Conservation (phyloP, 2,329 filamentous ascomycete genomes). For the Talaromyces sp. region DNA sequence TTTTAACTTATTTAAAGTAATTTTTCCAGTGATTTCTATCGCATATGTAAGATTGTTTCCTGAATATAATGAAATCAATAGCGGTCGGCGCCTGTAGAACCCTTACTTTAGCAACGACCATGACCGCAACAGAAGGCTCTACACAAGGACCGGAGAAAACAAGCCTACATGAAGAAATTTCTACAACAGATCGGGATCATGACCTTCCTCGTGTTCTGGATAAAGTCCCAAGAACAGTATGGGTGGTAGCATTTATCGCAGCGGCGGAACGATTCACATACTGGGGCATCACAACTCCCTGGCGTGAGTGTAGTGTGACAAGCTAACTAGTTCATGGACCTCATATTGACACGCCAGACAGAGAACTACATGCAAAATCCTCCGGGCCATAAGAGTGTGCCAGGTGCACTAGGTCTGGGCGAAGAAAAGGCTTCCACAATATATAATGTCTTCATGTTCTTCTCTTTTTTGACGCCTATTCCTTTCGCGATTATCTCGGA, state of each 20-base stretch:
- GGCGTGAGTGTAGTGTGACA: background rate
- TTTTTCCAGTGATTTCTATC: too few relatives aligned
- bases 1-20: too few relatives aligned
- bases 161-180: too few relatives aligned
- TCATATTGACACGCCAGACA: constrained; percentile 1
- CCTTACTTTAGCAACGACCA: too few relatives aligned
- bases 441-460: constrained; percentile 52
- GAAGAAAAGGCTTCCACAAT: constrained; percentile 51
- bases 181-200: too few relatives aligned
- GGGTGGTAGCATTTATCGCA: background rate
- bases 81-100: too few relatives aligned
- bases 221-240: background rate
- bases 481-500: constrained; percentile 33
- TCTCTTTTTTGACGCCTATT: constrained; percentile 36
- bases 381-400: constrained; percentile 19
- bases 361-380: constrained; percentile 2
- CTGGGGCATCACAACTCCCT: constrained; percentile 1
- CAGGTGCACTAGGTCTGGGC: constrained; percentile 51
- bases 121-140: too few relatives aligned
- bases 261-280: constrained; percentile 1
- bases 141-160: too few relatives aligned
- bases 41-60: too few relatives aligned
- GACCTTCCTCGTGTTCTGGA: constrained; percentile 1
- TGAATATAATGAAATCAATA: too few relatives aligned
- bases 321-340: background rate